Percentiles rank a stretch among this genome's conserved stretches.
Conservation (phyloP, 768 basidiomycete genomes). For the Phanerochaete carnosa region DNA sequence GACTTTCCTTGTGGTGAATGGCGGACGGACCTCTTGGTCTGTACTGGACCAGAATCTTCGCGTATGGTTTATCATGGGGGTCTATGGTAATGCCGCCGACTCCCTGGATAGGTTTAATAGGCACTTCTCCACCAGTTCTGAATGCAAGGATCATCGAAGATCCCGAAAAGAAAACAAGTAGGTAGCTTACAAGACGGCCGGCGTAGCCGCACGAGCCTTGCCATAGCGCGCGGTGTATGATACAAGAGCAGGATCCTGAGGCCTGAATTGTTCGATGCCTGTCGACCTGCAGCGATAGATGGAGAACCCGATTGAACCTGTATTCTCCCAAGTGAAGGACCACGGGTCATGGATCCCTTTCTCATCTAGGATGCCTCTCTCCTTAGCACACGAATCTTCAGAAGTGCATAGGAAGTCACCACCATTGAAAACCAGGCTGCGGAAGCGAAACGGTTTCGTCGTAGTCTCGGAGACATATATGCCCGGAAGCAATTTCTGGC, state of each 20-base stretch:
- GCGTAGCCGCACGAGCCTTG: neutral
- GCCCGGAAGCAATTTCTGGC: constrained; percentile 3
- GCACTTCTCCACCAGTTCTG: neutral
- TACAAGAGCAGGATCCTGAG: neutral
- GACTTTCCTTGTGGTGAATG: no score
- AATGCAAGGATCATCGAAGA: neutral
- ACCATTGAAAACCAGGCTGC: neutral
- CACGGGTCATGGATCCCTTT: neutral
- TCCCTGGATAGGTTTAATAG: constrained; percentile 1
- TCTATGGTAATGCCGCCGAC: constrained; percentile 5
- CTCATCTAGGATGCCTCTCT: neutral
- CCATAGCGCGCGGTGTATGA: neutral
- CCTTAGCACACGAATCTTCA: neutral
- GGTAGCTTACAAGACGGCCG: neutral
- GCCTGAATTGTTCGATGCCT: neutral
- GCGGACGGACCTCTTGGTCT: neutral
- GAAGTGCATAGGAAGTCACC: neutral
- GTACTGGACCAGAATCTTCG: constrained; percentile 1
- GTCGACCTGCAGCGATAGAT: neutral
- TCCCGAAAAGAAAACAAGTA: neutral
- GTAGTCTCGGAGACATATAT: neutral
- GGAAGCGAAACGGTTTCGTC: constrained; percentile 3
- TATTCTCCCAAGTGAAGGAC: constrained; percentile 1
- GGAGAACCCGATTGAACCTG: neutral
- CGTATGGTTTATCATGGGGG: constrained; percentile 3